These are phyloP conservation scores for Recurvomyces mirabilis DNA, from an alignment of 495 filamentous ascomycete genomes.

Conservation along the genomic window DNA sequence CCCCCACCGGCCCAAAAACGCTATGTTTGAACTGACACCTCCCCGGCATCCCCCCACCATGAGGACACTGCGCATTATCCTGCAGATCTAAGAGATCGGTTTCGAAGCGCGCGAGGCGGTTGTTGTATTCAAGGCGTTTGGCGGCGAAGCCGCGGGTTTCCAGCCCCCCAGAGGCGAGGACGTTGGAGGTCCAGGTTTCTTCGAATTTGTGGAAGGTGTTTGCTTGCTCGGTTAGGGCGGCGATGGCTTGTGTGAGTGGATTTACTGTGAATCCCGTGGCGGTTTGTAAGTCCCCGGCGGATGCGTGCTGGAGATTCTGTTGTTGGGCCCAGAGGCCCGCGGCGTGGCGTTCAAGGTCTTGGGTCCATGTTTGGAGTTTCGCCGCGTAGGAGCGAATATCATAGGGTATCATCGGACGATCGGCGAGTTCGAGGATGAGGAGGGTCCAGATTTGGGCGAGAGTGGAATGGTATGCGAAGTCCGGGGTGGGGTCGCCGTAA, in stretches of 20 bases:
- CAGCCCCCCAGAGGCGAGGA: constrained; percentile 55
- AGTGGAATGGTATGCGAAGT: constrained; percentile 71
- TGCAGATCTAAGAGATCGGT: constrained; percentile 63
- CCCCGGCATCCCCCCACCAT: constrained; percentile 58
- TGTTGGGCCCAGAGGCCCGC: constrained; percentile 40
- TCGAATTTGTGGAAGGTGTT: constrained; percentile 63
- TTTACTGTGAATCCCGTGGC: constrained; percentile 25
- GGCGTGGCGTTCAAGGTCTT: constrained; percentile 43
- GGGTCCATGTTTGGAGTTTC: constrained; percentile 48
- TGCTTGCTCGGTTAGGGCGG: constrained; percentile 53
- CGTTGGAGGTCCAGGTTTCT: constrained; percentile 53
- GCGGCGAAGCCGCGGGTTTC: constrained; percentile 55
- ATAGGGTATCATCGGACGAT: constrained; percentile 70
- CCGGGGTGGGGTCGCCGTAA: constrained; percentile 65
- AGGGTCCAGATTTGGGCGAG: constrained; percentile 71
- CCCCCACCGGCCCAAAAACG: constrained; percentile 69
- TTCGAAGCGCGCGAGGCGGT: constrained; percentile 63
- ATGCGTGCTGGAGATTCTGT: constrained; percentile 37
- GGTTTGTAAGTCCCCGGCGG: constrained; percentile 26
- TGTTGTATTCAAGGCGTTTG: constrained; percentile 48
- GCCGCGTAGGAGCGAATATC: constrained; percentile 68
- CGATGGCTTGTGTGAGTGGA: constrained; percentile 48
- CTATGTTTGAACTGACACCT: constrained; percentile 93
- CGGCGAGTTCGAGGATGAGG: constrained; percentile 73
- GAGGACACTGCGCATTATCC: constrained; percentile 10